Evolutionary conservation across 371 early-diverging fungal species (phyloP).

Genomic region (Mycotypha africana): DNA sequence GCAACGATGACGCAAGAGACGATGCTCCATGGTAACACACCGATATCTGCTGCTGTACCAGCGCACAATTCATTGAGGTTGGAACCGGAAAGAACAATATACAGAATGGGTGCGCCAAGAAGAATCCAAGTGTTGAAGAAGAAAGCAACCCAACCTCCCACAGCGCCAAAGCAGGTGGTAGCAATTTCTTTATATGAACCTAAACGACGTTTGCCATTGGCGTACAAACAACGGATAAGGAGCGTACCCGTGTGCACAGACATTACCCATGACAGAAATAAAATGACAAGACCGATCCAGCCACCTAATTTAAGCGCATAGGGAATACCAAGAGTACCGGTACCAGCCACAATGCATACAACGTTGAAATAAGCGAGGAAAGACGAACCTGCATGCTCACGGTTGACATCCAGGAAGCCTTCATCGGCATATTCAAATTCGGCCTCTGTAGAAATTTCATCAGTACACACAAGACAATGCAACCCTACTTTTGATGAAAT

Average conservation of each 20-base stretch:
- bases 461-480: neutral
- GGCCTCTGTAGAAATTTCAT: conserved; percentile 2
- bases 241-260: conserved; percentile 47
- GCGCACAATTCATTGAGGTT: conserved; percentile 37
- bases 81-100: conserved; percentile 47
- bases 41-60: conserved; percentile 31
- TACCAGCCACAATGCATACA: conserved; percentile 78
- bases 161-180: conserved; percentile 23
- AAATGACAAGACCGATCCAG: conserved; percentile 73
- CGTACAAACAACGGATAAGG: conserved; percentile 26
- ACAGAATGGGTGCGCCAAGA: conserved; percentile 49
- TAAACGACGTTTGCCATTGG: conserved; percentile 34
- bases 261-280: conserved; percentile 69
- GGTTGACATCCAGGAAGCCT: conserved; percentile 16
- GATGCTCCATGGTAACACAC: conserved; percentile 53
- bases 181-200: conserved; percentile 34
- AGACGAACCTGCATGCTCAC: conserved; percentile 20
- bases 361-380: conserved; percentile 59
- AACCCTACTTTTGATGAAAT: too few relatives aligned
- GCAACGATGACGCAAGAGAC: conserved; percentile 50
- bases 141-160: conserved; percentile 35
- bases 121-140: conserved; percentile 57
- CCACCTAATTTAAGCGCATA: conserved; percentile 73
- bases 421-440: conserved; percentile 14
- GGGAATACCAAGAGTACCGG: conserved; percentile 78